Base-by-base conservation (phyloP, 2,329 filamentous ascomycete species). In the Colletotrichum paranaense region DNA sequence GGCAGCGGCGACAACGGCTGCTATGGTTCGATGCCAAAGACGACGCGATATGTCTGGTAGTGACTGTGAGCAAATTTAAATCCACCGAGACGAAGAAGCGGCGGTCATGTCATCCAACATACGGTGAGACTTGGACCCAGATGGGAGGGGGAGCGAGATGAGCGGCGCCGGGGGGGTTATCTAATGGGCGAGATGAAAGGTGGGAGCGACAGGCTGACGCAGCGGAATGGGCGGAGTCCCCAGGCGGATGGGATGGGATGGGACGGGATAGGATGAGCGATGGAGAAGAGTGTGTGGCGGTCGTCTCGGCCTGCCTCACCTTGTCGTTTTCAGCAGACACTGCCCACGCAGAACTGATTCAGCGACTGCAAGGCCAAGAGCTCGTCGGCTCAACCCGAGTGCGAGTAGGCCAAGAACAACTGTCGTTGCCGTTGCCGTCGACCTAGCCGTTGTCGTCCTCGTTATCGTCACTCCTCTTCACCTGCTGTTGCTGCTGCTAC, bases 141-240 rank as follows among this genome's bases (percentile, higher is more conserved):
- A 42, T 59, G 60, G 70, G 70, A 73, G 70, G 70, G 69, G 70
- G 70, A 73, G 67, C 70, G 70, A 73, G 70, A 73, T 73, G 70
- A 73, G 70, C 66, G 67, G 70, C 70, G 70, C 70, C 70, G 52
- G 70, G 70, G 68, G 70, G 67, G 70, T 73, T 73, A 73, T 73
- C 70, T 70, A 73, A 65, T 70, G 67, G 70, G 67, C 70, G 67
- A 73, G 67, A 69, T 69, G 70, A 73, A 69, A 68, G 59, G 70
- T 73, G 70, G 70, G 70, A 70, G 70, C 62, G 62, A 74, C 68
- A 71, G 67, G 72, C 72, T 74, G 72, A 74, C 72, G 72, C 28
- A 74, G 68, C 68, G 68, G 72, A 74, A 74, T 72, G 68, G 72
- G 72, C 72, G 72, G 72, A 74, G 72, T 74, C 35, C 68, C 67